Conservation (phyloP, 2,329 filamentous ascomycete species). For the Ophiobolus disseminans region DNA sequence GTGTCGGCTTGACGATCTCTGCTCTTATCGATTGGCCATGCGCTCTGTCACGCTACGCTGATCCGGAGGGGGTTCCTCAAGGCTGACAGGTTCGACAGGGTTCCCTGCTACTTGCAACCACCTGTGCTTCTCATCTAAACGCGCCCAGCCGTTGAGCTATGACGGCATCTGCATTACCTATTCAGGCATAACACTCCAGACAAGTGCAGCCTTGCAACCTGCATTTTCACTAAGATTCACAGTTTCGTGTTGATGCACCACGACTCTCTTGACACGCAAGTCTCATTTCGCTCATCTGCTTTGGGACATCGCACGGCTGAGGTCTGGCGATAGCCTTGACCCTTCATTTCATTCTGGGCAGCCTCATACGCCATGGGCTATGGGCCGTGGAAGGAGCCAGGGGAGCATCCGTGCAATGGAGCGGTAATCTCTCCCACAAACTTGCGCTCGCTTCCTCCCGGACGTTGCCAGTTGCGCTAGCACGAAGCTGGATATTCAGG, state of each 20-base stretch:
- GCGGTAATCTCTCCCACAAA: slow-evolving; percentile 44
- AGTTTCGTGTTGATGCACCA: slow-evolving; percentile 47
- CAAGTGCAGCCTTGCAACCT: slow-evolving; percentile 26
- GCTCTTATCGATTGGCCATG: slow-evolving; percentile 50
- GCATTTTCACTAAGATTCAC: slow-evolving; percentile 32
- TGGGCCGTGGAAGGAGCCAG: slow-evolving; percentile 28
- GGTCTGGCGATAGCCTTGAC: slow-evolving; percentile 40
- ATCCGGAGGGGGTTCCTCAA: slow-evolving; percentile 37
- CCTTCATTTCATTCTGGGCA: slow-evolving; percentile 49
- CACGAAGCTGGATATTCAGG: slow-evolving; percentile 34
- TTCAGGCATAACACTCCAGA: slow-evolving; percentile 35
- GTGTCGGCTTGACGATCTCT: slow-evolving; percentile 36
- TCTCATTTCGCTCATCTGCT: slow-evolving; percentile 43
- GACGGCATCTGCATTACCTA: slow-evolving; percentile 40
- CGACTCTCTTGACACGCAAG: slow-evolving; percentile 40
- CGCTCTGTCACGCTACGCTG: slow-evolving; percentile 41
- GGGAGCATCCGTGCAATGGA: slow-evolving; percentile 39
- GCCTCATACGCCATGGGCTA: slow-evolving; percentile 34
- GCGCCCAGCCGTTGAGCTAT: slow-evolving; percentile 28
- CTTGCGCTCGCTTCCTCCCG: slow-evolving; percentile 49
- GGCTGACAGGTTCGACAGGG: slow-evolving; percentile 45
- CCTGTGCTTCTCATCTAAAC: slow-evolving; percentile 29
- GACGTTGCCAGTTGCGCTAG: slow-evolving; percentile 46
- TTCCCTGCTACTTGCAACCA: slow-evolving; percentile 38
- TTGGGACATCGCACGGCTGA: slow-evolving; percentile 40